These are phyloP conservation scores for Penicillium riverlandense DNA, from an alignment of 495 filamentous ascomycete genomes.

Conservation along the genomic window DNA sequence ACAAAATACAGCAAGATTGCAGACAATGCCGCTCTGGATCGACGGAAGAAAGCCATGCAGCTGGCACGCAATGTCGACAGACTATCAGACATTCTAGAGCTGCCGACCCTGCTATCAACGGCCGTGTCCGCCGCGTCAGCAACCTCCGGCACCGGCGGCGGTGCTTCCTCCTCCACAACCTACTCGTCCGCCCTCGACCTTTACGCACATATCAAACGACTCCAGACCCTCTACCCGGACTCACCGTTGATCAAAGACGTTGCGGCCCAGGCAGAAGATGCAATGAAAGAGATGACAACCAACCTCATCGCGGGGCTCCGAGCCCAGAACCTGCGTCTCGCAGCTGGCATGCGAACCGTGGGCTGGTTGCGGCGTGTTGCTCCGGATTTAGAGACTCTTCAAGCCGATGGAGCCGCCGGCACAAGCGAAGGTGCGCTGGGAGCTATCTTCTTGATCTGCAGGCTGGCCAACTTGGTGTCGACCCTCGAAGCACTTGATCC, in stretches of 20 bases:
- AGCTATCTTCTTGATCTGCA: slow-evolving; percentile 79
- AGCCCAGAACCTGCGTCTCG: slow-evolving; percentile 73
- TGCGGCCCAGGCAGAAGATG: slow-evolving; percentile 69
- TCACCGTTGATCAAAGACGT: slow-evolving; percentile 70
- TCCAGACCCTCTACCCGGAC: slow-evolving; percentile 74
- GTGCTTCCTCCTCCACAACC: slow-evolving; percentile 55
- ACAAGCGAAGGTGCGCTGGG: slow-evolving; percentile 60
- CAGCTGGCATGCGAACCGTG: slow-evolving; percentile 84
- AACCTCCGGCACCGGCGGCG: slow-evolving; percentile 33
- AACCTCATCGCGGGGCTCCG: slow-evolving; percentile 76
- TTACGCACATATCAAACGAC: slow-evolving; percentile 84
- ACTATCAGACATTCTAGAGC: slow-evolving; percentile 82
- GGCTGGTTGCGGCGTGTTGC: slow-evolving; percentile 85
- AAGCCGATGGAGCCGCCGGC: slow-evolving; percentile 32
- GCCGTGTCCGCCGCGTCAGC: slow-evolving; percentile 57
- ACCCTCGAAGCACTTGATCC: slow-evolving; percentile 84
- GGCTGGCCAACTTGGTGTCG: slow-evolving; percentile 68
- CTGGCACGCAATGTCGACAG: slow-evolving; percentile 83
- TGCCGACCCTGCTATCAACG: slow-evolving; percentile 77
- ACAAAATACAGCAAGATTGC: slow-evolving; percentile 69
- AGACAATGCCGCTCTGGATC: slow-evolving; percentile 66
- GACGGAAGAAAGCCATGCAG: slow-evolving; percentile 76
- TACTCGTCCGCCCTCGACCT: slow-evolving; percentile 90
- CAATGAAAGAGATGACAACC: slow-evolving; percentile 82
- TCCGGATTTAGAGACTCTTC: slow-evolving; percentile 60